Evolutionary conservation across 164 flowering plant species (phyloP), one percentile per base, ranked within the genome.

Genomic region (Sedum album): DNA sequence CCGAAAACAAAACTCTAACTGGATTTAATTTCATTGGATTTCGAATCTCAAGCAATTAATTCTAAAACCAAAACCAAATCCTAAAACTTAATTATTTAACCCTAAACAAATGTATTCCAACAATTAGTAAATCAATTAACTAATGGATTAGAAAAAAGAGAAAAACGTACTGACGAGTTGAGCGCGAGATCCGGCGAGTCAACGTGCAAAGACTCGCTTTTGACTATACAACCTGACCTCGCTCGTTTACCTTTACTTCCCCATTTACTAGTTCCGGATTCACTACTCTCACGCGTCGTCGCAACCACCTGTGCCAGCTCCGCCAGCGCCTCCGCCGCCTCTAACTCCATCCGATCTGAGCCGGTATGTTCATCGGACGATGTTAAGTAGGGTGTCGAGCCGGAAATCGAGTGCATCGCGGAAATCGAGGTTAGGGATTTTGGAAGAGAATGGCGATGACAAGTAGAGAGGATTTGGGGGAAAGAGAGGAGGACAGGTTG

Each of bases 241-340:
- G 78, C 81, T 66, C 91, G 78, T 46, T 78, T 81, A 48, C 84
- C 77, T 68, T 77, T 82, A 7, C 71, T 73, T 36, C 81, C 85
- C 84, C 86, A 79, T 71, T 78, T 74, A 18, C 76, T 70, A 23
- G 76, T 69, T 28, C 71, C 72, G n/a, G 73, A 69, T 0, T 73
- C 79, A 23, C 66, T 61, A 13, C 60, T 44, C 70, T 77, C 78
- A 2, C 77, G 48, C 73, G 67, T 62, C 38, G 80, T 2, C 42
- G 42, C 13, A 1, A 14, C 83, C 62, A 77, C 71, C 64, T 74
- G 75, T 28, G 90, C 88, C 76, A 90, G 71, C 38, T 76, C 85
- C 1, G 96, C 85, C 6, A 90, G 74, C n/a, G 85, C 86, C 64
- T 84, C 85, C 20, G 97, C 97, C 60, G 94, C 97, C 74, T 90